Conservation (phyloP, 2,329 filamentous ascomycete species). For the Venturia pyrina region DNA sequence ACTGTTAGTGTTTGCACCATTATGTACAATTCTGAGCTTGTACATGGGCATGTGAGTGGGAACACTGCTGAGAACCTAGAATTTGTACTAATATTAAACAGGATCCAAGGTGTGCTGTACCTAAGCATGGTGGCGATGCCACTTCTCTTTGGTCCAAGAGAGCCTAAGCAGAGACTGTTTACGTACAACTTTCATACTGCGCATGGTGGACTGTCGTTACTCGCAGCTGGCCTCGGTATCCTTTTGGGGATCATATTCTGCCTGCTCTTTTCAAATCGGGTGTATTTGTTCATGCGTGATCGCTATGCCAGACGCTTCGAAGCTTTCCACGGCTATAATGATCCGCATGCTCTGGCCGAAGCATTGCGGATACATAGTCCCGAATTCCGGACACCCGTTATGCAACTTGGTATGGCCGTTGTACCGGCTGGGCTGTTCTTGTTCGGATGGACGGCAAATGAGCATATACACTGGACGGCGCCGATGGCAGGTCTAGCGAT, state of each 20-base stretch:
- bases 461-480: conserved; percentile 41
- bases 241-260: conserved; percentile 35
- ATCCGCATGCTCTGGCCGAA: neutral
- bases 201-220: conserved; percentile 52
- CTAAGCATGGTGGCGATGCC: conserved; percentile 1
- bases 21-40: neutral
- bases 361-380: conserved; percentile 26
- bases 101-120: neutral
- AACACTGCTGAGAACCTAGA: neutral
- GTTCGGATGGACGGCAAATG: conserved; percentile 48
- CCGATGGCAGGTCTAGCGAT: conserved; percentile 44
- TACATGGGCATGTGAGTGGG: neutral
- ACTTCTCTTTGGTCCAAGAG: neutral
- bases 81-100: neutral
- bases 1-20: conserved; percentile 13
- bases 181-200: conserved; percentile 46
- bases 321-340: neutral
- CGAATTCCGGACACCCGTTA: conserved; percentile 54
- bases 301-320: conserved; percentile 29
- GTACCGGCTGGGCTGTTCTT: conserved; percentile 44
- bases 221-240: conserved; percentile 54
- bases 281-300: conserved; percentile 38
- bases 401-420: conserved; percentile 42
- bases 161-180: neutral
- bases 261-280: conserved; percentile 39